Evolutionary conservation across 2,329 filamentous ascomycete species (phyloP).

Genomic region (Pseudogymnoascus verrucosus): DNA sequence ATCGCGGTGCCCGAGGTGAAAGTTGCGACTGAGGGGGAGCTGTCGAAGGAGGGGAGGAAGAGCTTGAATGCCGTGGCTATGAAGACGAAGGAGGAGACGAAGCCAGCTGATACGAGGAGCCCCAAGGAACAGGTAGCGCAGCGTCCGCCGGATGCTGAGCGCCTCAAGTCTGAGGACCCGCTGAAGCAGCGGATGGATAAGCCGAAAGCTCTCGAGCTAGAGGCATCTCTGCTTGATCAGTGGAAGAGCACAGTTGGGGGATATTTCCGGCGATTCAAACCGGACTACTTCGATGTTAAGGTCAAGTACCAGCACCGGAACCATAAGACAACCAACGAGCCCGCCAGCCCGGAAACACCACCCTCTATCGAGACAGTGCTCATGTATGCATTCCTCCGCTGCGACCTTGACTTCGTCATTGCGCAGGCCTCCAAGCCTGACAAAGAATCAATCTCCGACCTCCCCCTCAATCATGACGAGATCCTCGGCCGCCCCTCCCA

Average conservation of each 20-base stretch:
- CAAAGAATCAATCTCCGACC: constrained; percentile 64
- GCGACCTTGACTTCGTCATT: constrained; percentile 88
- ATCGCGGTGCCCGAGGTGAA: constrained; percentile 5
- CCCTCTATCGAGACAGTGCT: constrained; percentile 67
- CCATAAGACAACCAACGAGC: constrained; percentile 15
- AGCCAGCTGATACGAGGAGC: constrained; percentile 20
- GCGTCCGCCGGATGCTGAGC: constrained; percentile 31
- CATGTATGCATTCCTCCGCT: constrained; percentile 86
- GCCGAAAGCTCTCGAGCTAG: constrained; percentile 57
- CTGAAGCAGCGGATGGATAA: constrained; percentile 33
- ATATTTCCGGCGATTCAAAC: constrained; percentile 87
- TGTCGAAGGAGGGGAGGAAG: constrained; percentile 29
- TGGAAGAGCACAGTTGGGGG: constrained; percentile 85
- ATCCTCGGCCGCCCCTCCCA: constrained; percentile 60
- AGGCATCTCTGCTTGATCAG: constrained; percentile 61
- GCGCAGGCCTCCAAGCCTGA: constrained; percentile 80
- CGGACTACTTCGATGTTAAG: constrained; percentile 58
- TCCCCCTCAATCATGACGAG: constrained; percentile 76
- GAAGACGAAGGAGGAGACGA: constrained; percentile 39
- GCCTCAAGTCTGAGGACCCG: constrained; percentile 32
- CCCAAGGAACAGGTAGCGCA: constrained; percentile 27
- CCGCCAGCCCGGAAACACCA: constrained; percentile 20
- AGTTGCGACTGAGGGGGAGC: constrained; percentile 23
- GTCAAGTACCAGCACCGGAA: constrained; percentile 14
- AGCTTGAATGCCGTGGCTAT: constrained; percentile 39